These are phyloP conservation scores for Fusarium oligoseptatum DNA, from an alignment of 2,329 filamentous ascomycete species.

Conservation along the genomic window DNA sequence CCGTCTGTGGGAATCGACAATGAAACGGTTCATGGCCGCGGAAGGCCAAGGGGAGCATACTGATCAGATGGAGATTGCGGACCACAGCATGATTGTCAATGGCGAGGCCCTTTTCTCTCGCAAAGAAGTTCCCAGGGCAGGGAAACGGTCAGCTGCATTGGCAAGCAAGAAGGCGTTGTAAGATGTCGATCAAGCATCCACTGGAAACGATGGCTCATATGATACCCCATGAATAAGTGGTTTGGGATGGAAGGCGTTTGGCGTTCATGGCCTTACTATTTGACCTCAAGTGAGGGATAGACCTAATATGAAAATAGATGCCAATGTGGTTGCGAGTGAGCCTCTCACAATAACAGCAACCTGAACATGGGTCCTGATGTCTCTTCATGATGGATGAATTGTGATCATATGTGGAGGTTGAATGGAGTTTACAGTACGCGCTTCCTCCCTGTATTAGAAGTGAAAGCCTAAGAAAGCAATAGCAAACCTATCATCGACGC, in stretches of 20 bases:
- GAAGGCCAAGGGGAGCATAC: conserved; percentile 49
- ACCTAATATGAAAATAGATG: conserved; percentile 20
- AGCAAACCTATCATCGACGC: background rate
- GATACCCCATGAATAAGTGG: conserved; percentile 33
- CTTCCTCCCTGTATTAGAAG: background rate
- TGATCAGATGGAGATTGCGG: conserved; percentile 66
- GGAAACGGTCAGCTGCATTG: conserved; percentile 54
- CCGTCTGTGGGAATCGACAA: conserved; percentile 71
- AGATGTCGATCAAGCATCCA: conserved; percentile 2
- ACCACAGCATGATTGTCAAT: conserved; percentile 76
- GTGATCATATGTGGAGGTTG: background rate
- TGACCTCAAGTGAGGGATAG: background rate
- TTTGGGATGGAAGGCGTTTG: conserved; percentile 23
- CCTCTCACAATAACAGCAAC: conserved; percentile 1
- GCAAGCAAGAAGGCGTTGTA: conserved; percentile 40
- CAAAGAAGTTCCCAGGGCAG: conserved; percentile 65
- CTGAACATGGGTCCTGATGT: background rate
- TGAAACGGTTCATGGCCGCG: conserved; percentile 66
- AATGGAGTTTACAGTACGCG: background rate
- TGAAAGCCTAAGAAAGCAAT: background rate
- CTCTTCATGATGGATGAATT: background rate
- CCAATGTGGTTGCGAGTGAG: conserved; percentile 7
- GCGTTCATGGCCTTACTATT: conserved; percentile 26
- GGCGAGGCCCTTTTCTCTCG: conserved; percentile 66
- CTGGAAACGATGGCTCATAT: conserved; percentile 12